These are phyloP conservation scores for Lipomyces anomalus DNA, from an alignment of 805 yeast species.

Conservation along the genomic window DNA sequence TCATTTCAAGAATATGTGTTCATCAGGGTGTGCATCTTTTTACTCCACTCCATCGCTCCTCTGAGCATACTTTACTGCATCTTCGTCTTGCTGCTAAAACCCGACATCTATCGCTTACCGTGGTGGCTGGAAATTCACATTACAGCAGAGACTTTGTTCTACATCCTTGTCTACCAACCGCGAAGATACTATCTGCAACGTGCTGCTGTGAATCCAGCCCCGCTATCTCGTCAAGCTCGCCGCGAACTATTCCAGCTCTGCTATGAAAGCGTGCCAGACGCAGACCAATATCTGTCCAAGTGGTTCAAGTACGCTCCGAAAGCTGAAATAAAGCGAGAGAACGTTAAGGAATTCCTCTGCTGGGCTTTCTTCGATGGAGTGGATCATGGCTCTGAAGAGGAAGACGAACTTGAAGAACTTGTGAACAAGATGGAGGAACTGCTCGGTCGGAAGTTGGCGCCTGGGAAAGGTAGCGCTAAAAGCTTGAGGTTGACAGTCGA, in stretches of 20 bases:
- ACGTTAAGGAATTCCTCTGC: slow-evolving; percentile 1
- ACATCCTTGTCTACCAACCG: not conserved
- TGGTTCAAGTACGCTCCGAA: slow-evolving; percentile 1
- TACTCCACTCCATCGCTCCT: slow-evolving; percentile 3
- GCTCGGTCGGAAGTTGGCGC: not conserved
- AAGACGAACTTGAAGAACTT: not conserved
- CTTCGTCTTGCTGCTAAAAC: not conserved
- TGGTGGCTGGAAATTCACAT: not conserved
- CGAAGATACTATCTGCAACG: not conserved
- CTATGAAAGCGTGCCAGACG: not conserved
- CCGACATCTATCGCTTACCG: not conserved
- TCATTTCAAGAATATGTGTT: not conserved
- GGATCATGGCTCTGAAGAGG: not conserved
- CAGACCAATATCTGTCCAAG: not conserved
- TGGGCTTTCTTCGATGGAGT: slow-evolving; percentile 1
- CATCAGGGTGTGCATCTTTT: slow-evolving; percentile 1
- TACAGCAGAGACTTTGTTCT: not conserved
- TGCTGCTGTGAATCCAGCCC: slow-evolving; percentile 1
- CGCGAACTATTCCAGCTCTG: slow-evolving; percentile 1
- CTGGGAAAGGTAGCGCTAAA: not conserved
- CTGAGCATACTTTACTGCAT: not conserved
- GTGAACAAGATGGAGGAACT: not conserved
- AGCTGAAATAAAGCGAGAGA: not conserved
- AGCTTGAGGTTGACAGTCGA: slow-evolving; percentile 1
- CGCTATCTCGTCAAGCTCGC: not conserved